These are phyloP conservation scores for Mucor sp. DNA, from an alignment of 371 early-diverging fungal species.

Conservation along the genomic window DNA sequence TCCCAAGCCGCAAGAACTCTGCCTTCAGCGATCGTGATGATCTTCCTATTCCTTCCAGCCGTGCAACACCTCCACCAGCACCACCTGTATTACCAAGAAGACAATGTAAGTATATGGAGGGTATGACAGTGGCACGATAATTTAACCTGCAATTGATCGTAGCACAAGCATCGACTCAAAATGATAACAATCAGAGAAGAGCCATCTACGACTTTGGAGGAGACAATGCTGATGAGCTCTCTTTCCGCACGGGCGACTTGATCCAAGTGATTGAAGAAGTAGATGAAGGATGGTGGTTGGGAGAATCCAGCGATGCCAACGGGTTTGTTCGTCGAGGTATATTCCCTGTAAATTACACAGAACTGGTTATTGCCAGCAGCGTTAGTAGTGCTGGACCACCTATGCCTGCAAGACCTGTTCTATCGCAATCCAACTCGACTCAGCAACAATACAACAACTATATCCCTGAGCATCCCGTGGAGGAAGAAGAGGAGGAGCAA, in stretches of 20 bases:
- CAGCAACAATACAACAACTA: neutral
- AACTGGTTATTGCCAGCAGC: conserved; percentile 13
- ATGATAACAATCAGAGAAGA: conserved; percentile 2
- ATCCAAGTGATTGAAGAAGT: conserved; percentile 76
- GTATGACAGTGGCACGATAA: neutral
- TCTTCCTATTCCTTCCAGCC: neutral
- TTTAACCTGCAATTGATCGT: neutral
- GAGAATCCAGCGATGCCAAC: conserved; percentile 54
- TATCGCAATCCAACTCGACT: neutral
- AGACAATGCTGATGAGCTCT: conserved; percentile 66
- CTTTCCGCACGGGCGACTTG: conserved; percentile 69
- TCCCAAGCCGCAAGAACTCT: conserved; percentile 10
- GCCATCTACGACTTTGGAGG: conserved; percentile 71
- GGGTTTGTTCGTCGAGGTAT: conserved; percentile 56
- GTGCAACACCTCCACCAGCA: conserved; percentile 4
- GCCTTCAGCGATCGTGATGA: conserved; percentile 16
- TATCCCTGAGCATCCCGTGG: neutral
- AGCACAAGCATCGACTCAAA: conserved; percentile 17
- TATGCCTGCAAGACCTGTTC: conserved; percentile 13
- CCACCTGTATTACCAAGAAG: conserved; percentile 27
- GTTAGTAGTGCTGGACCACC: conserved; percentile 12
- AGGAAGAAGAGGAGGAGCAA: neutral
- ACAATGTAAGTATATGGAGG: conserved; percentile 18
- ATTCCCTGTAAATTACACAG: conserved; percentile 83
- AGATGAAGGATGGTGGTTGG: conserved; percentile 90